Percentiles rank a stretch among this genome's conserved stretches.
phyloP scores from a whole-genome alignment of 768 basidiomycete species.

The Podaxis sp. region DNA sequence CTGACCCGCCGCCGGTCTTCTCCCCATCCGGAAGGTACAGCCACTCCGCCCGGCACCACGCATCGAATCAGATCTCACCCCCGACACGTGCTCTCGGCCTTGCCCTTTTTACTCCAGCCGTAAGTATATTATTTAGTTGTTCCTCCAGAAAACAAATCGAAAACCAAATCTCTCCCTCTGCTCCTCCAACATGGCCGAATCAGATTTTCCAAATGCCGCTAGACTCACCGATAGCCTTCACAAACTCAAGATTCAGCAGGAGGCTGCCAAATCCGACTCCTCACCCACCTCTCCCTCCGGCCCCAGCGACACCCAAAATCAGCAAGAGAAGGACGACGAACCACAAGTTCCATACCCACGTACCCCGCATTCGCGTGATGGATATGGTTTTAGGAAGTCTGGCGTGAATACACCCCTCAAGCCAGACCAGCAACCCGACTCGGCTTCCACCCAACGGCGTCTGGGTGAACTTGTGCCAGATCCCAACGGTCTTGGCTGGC shows the following conservation, averaged over 20 bases:
- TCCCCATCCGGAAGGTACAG: conserved; percentile 7
- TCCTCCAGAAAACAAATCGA: neutral
- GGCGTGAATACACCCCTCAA: conserved; percentile 62
- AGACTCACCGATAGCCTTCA: conserved; percentile 47
- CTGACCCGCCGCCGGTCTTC: conserved; percentile 5
- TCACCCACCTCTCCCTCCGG: conserved; percentile 15
- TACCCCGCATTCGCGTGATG: conserved; percentile 56
- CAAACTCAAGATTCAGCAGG: conserved; percentile 40
- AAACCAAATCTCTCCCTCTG: neutral
- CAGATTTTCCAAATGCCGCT: conserved; percentile 17
- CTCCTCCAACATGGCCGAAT: neutral
- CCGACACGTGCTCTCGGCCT: conserved; percentile 7
- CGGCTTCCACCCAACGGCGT: conserved; percentile 23
- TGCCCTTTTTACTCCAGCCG: neutral
- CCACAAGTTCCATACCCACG: conserved; percentile 15
- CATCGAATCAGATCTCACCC: neutral
- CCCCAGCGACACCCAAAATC: neutral
- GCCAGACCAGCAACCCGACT: conserved; percentile 39
- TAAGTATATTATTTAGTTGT: neutral
- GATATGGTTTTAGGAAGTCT: conserved; percentile 81
- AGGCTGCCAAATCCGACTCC: conserved; percentile 13
- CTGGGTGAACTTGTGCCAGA: conserved; percentile 43
- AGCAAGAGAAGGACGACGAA: conserved; percentile 13
- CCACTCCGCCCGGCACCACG: conserved; percentile 5
- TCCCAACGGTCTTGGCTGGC: conserved; percentile 88